Evolutionary conservation across 1,284 basidiomycete genomes (phyloP).

Genomic region (Pseudozyma sp.): DNA sequence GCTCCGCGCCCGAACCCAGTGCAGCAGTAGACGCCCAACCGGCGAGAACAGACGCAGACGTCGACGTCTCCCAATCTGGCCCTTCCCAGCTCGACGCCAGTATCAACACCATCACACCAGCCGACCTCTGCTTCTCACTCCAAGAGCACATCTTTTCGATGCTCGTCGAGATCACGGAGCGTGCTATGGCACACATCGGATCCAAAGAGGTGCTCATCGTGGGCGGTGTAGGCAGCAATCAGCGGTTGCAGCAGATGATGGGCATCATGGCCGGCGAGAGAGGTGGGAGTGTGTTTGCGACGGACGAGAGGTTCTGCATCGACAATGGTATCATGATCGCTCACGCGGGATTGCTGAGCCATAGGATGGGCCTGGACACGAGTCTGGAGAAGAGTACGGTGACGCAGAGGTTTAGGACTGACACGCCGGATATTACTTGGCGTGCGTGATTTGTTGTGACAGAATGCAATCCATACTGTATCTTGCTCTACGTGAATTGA

Average conservation of each 20-base stretch:
- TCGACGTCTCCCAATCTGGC: conserved; percentile 37
- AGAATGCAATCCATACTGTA: no score
- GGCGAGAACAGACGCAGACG: conserved; percentile 24
- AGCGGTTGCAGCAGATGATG: conserved; percentile 97
- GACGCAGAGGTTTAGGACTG: conserved; percentile 66
- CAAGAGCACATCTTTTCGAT: conserved; percentile 98
- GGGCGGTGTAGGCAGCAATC: conserved; percentile 91
- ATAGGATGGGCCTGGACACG: conserved; percentile 80
- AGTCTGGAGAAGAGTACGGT: conserved; percentile 63
- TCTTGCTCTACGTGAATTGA: no score
- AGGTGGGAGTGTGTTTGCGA: conserved; percentile 90
- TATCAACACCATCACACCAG: conserved; percentile 77
- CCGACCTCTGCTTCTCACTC: conserved; percentile 94
- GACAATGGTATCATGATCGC: conserved; percentile 99
- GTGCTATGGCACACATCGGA: conserved; percentile 98
- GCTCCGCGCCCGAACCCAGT: background rate
- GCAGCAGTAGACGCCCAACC: background rate
- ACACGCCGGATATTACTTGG: conserved; percentile 56
- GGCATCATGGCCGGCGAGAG: conserved; percentile 93
- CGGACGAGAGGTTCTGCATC: conserved; percentile 97
- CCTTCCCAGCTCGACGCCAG: conserved; percentile 29
- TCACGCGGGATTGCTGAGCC: conserved; percentile 91
- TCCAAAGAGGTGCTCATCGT: conserved; percentile 96
- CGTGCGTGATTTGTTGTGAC: background rate
- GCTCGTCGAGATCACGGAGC: conserved; percentile 98